Evolutionary conservation across 177 flowering plant genomes (phyloP).

Genomic region (Tripterygium wilfordii): DNA sequence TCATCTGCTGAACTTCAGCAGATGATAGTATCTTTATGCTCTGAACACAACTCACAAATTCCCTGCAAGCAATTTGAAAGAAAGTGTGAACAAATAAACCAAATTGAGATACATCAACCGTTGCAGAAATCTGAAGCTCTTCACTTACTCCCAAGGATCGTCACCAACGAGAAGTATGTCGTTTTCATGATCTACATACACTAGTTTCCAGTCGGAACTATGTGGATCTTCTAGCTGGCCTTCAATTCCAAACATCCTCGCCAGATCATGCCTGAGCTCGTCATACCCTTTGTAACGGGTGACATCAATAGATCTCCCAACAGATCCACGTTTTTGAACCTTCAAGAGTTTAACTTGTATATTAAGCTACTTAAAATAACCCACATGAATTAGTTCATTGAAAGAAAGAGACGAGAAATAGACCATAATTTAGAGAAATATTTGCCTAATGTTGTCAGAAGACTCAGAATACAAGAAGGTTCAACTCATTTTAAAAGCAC

Average conservation of each 20-base stretch:
- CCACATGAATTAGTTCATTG: too few relatives aligned
- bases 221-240: slow-evolving; percentile 85
- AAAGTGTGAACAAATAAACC: not conserved
- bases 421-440: too few relatives aligned
- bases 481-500: too few relatives aligned
- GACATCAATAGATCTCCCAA: slow-evolving; percentile 85
- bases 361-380: slow-evolving; percentile 3
- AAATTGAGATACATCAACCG: not conserved
- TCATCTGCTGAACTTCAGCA: slow-evolving; percentile 87
- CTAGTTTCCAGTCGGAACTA: slow-evolving; percentile 75
- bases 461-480: too few relatives aligned
- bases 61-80: slow-evolving; percentile 36
- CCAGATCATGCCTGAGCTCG: slow-evolving; percentile 75
- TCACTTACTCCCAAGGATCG: slow-evolving; percentile 92
- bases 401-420: too few relatives aligned
- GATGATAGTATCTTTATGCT: slow-evolving; percentile 88
- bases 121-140: not conserved
- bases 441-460: too few relatives aligned
- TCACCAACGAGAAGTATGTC: slow-evolving; percentile 86
- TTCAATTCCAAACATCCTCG: slow-evolving; percentile 88
- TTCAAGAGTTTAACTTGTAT: slow-evolving; percentile 13
- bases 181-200: slow-evolving; percentile 79
- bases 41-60: slow-evolving; percentile 86
- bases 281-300: slow-evolving; percentile 75
- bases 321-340: slow-evolving; percentile 95